Evolutionary conservation across 2,329 filamentous ascomycete genomes (phyloP), one percentile per base, ranked within the genome.

Genomic region (Colletotrichum destructivum): DNA sequence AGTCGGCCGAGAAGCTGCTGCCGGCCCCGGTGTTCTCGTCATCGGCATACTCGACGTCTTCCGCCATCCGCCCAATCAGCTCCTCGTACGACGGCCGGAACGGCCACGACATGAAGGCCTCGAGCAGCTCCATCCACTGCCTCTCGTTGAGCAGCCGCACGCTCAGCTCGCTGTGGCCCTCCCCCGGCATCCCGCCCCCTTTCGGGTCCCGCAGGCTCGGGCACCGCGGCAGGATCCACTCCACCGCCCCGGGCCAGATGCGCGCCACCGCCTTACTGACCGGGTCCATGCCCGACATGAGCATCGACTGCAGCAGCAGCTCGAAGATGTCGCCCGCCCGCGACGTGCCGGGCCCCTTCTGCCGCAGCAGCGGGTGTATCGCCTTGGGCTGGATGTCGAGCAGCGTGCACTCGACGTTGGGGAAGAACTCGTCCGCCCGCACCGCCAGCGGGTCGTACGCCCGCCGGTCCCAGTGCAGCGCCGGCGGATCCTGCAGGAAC

Each of bases 401-500:
- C 4, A 96, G 87, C 13, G 84, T 82, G 66, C 89, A 84, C 8
- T 85, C 82, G 11, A 85, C 80, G 31, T 87, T 84, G 1, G 94
- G 94, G 79, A 87, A 94, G 76, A 94, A 92, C 74, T 97, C 95
- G 0, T 87, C 77, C 0, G 81, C 62, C 5, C 84, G 72, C 3
- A 89, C 87, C 31, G 84, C 80, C 18, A 98, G 84, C 0, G 94
- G 93, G 76, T 97, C 94, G 76, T 89, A 90, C 2, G 84, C 82
- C 18, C 95, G 90, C 1, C 88, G 86, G 79, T 97, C 94, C 90
- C 91, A 95, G 35, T 85, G 76, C 4, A 96, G 80, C 1, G 86
- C 76, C 0, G 90, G 88, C 1, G 86, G 84, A 0, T 84, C 75
- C 79, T 87, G 83, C 61, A 82, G 79, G 76, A 87, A 84, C 18